Conservation (phyloP, 2,329 filamentous ascomycete genomes). For the Tolypocladium endophyticum region DNA sequence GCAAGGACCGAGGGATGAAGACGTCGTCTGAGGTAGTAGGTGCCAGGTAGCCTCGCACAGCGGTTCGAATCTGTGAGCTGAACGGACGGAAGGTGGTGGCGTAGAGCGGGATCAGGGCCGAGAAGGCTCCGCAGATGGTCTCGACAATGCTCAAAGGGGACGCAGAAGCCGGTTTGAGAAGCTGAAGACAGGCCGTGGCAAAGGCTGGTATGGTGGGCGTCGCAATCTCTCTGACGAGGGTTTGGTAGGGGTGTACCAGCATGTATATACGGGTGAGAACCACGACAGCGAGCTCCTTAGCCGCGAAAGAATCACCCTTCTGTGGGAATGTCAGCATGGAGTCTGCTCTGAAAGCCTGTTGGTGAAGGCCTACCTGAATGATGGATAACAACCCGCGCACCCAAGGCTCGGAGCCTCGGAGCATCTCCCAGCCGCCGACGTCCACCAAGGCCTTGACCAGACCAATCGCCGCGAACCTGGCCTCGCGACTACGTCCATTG, state of each 20-base stretch:
- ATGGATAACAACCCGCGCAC: conserved; percentile 65
- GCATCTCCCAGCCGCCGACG: conserved; percentile 71
- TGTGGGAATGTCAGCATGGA: conserved; percentile 18
- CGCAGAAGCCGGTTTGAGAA: conserved; percentile 35
- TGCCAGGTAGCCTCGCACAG: conserved; percentile 50
- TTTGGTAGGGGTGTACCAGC: conserved; percentile 72
- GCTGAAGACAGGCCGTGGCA: conserved; percentile 59
- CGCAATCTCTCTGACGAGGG: conserved; percentile 75
- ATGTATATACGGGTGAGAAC: conserved; percentile 75
- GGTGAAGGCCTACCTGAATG: conserved; percentile 46
- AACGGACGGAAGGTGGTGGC: conserved; percentile 75
- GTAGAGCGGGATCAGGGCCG: conserved; percentile 65
- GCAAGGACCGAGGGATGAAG: conserved; percentile 40
- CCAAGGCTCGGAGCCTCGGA: conserved; percentile 66
- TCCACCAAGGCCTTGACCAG: conserved; percentile 75
- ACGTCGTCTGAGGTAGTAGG: conserved; percentile 46
- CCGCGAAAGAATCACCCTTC: conserved; percentile 67
- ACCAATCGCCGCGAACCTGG: conserved; percentile 66
- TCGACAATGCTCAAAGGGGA: conserved; percentile 45
- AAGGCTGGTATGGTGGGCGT: conserved; percentile 72
- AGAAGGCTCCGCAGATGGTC: conserved; percentile 60
- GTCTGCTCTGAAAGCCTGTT: background rate
- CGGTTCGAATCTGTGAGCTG: conserved; percentile 53
- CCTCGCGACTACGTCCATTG: conserved; percentile 63
- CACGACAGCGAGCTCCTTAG: conserved; percentile 68